Base-by-base conservation (phyloP, 2,329 filamentous ascomycete genomes). In the Zymoseptoria brevis region DNA sequence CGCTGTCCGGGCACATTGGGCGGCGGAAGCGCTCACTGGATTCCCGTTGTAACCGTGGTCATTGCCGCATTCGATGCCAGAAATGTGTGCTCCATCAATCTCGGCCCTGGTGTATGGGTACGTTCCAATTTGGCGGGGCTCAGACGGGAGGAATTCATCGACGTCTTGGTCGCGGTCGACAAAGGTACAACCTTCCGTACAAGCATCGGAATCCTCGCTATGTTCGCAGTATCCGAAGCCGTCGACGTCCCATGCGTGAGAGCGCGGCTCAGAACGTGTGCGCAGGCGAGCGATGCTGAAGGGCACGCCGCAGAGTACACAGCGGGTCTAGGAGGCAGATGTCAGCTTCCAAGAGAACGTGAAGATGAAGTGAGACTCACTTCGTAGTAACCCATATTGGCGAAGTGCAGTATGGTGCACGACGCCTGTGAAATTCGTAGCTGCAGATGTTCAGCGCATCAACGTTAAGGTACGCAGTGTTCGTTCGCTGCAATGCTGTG, bases 221-320 rank as follows among this genome's bases (percentile, higher is more conserved):
- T 41, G 35, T 41, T 41, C 5, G 16, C 35, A 41, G 13, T 13
- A 41, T 11, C 16, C 16, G 4, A 19, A 13, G 16, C 56, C 50
- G 6, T 19, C 8, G 19, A 52, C 29, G 11, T 41, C 19, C 56
- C 58, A 62, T 1, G 60, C 57, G 6, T 54, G 57, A 1, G 57
- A 41, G 16, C 16, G 54, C 3, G 55, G 60, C 51, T 62, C 57
- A 13, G 50, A 30, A 3, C 24, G n/a, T 8, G 30, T 22, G 1
- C 60, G 60, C 19, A 52, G 19, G 24, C 61, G 61, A 8, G 58
- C 54, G 19, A 60, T 60, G 35, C 60, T 63, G 58, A 63, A 63
- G 6, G 30, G 53, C 0, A 57, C 56, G 22, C 61, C 61, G 48
- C 61, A 63, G 19, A 61, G 55, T 8, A 52, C 50, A 35, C 61